Evolutionary conservation across 495 filamentous ascomycete species (phyloP).

Genomic region (Aspergillus diversus): DNA sequence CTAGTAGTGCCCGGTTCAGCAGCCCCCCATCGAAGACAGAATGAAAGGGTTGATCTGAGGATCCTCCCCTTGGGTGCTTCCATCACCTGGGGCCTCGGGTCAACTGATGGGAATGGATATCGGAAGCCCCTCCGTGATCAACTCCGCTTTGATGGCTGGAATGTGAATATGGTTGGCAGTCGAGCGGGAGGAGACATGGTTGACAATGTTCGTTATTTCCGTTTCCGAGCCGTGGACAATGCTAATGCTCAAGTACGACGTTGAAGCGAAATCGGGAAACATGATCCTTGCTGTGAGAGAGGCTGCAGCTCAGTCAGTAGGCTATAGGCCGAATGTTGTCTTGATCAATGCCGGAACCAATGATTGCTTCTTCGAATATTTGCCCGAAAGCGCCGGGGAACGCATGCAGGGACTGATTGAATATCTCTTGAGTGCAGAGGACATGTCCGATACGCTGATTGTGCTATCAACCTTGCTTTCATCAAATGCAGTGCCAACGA

Average conservation of each 20-base stretch:
- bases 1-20: too few relatives aligned
- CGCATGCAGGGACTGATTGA: background rate
- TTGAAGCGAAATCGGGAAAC: background rate
- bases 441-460: background rate
- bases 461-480: background rate
- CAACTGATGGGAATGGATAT: constrained; percentile 56
- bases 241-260: background rate
- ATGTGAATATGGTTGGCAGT: constrained; percentile 56
- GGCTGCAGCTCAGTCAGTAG: constrained; percentile 33
- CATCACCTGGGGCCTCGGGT: constrained; percentile 56
- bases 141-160: constrained; percentile 36
- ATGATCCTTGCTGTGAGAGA: constrained; percentile 36
- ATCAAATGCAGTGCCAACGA: background rate
- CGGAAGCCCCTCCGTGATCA: constrained; percentile 43
- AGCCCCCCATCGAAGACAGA: too few relatives aligned
- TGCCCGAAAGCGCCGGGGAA: constrained; percentile 28
- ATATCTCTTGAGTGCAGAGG: background rate
- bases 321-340: constrained; percentile 50
- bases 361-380: constrained; percentile 41
- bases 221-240: background rate
- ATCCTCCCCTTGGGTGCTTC: constrained; percentile 61
- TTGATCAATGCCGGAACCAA: constrained; percentile 54
- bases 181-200: constrained; percentile 47
- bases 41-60: constrained; percentile 35
- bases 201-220: constrained; percentile 42